phyloP scores from a whole-genome alignment of 75 land plant genomes.

The Azolla pinnata region DNA sequence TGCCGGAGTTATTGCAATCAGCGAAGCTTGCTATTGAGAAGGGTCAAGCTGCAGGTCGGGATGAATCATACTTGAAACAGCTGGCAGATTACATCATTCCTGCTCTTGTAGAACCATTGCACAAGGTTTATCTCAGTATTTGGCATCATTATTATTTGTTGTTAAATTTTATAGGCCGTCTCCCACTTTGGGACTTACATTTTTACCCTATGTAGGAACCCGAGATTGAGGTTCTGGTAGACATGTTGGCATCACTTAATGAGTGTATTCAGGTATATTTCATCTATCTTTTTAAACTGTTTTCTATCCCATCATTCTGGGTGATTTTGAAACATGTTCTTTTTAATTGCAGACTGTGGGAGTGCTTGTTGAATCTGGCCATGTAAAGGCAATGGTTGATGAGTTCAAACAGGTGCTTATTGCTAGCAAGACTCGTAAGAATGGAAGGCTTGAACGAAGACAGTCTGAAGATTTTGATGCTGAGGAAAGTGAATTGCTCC shows the following conservation, averaged over 20 bases:
- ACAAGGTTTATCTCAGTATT: slow-evolving; percentile 21
- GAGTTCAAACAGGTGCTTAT: slow-evolving; percentile 42
- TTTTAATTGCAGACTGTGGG: slow-evolving; percentile 26
- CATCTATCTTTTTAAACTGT: no score
- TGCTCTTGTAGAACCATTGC: slow-evolving; percentile 44
- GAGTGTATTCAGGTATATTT: slow-evolving; percentile 39
- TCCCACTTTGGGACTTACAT: no score
- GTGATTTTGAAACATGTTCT: no score
- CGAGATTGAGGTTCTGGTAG: slow-evolving; percentile 30
- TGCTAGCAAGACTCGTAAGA: slow-evolving; percentile 40
- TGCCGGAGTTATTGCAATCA: slow-evolving; percentile 40
- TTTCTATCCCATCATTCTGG: no score
- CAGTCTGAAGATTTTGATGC: slow-evolving; percentile 46
- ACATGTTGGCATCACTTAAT: slow-evolving; percentile 37
- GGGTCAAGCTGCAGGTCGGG: slow-evolving; percentile 40
- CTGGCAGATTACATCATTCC: slow-evolving; percentile 41
- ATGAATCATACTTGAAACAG: slow-evolving; percentile 43
- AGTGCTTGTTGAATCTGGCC: slow-evolving; percentile 33
- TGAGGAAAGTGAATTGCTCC: slow-evolving; percentile 44
- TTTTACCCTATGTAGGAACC: slow-evolving; percentile 29
- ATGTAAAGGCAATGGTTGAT: slow-evolving; percentile 39
- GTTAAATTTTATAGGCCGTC: slow-evolving; percentile 2
- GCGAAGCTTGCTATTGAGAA: slow-evolving; percentile 46
- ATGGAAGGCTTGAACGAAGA: slow-evolving; percentile 32
- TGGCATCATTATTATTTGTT: background rate